Conservation (phyloP, 257 asterid species). For the Solanum chilense region DNA sequence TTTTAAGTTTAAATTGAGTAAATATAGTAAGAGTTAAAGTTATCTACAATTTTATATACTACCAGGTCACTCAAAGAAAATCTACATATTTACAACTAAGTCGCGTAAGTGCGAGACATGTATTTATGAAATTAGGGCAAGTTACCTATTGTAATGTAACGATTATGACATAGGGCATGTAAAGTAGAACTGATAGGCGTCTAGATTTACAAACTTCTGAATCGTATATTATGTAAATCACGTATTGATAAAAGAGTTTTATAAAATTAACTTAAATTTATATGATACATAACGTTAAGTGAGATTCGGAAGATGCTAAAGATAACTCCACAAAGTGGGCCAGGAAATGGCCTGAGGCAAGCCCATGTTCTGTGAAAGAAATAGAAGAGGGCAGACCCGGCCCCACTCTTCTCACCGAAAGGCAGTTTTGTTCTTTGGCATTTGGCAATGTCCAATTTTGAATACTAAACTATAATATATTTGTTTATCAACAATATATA, state of each 20-base stretch:
- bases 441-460: not conserved
- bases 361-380: not conserved
- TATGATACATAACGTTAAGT: not conserved
- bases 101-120: not conserved
- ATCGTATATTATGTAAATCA: not conserved
- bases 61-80: not conserved
- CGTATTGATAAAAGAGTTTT: not conserved
- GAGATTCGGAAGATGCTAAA: not conserved
- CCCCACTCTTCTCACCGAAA: not conserved
- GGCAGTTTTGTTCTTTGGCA: not conserved
- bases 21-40: not conserved
- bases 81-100: not conserved
- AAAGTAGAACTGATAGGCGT: rapidly evolving
- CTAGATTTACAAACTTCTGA: not conserved
- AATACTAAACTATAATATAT: not conserved
- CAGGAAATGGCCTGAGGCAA: not conserved
- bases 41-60: not conserved
- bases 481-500: not conserved
- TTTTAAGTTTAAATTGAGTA: not conserved
- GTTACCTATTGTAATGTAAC: not conserved
- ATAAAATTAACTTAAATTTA: not conserved
- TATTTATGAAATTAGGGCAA: not conserved
- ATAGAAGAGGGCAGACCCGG: not conserved
- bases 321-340: not conserved
- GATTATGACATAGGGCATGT: no score